Percentiles rank a stretch among this genome's conserved stretches.
These are phyloP conservation scores for Lactarius akahatsu DNA, from an alignment of 768 basidiomycete species.

Conservation along the genomic window DNA sequence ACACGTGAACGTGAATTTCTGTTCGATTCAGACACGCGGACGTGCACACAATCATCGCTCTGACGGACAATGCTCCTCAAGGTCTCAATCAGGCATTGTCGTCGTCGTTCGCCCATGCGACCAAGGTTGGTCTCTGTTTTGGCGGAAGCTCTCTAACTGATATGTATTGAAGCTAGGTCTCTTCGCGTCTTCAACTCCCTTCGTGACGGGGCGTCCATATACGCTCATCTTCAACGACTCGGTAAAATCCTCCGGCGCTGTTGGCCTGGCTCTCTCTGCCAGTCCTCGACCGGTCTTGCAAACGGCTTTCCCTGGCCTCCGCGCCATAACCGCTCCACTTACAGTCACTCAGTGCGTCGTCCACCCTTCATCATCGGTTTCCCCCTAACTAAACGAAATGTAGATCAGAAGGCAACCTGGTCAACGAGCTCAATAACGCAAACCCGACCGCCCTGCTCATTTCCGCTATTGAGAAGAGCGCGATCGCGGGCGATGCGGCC, in stretches of 20 bases:
- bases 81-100: constrained; percentile 49
- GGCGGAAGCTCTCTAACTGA: constrained; percentile 1
- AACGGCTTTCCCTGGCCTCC: constrained; percentile 43
- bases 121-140: constrained; percentile 44
- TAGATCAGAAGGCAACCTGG: constrained; percentile 72
- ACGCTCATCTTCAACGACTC: constrained; percentile 61
- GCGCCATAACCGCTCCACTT: constrained; percentile 46
- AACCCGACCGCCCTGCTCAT: constrained; percentile 67
- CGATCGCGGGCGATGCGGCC: constrained; percentile 31
- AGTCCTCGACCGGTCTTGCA: constrained; percentile 24
- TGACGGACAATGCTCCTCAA: constrained; percentile 59
- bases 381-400: too few species aligned
- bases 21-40: constrained; percentile 29
- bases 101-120: constrained; percentile 43
- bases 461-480: constrained; percentile 45
- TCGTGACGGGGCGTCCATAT: constrained; percentile 70
- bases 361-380: neutral
- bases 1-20: neutral
- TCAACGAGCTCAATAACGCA: constrained; percentile 52
- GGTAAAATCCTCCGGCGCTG: constrained; percentile 62
- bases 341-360: constrained; percentile 48
- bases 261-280: constrained; percentile 53
- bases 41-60: constrained; percentile 45
- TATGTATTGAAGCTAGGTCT: constrained; percentile 55
- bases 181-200: constrained; percentile 72